A percentile compares a stretch with the other conserved stretches of the same genome.
These are phyloP conservation scores for Malassezia pachydermatis DNA, from an alignment of 1,284 basidiomycete species.

Conservation along the genomic window DNA sequence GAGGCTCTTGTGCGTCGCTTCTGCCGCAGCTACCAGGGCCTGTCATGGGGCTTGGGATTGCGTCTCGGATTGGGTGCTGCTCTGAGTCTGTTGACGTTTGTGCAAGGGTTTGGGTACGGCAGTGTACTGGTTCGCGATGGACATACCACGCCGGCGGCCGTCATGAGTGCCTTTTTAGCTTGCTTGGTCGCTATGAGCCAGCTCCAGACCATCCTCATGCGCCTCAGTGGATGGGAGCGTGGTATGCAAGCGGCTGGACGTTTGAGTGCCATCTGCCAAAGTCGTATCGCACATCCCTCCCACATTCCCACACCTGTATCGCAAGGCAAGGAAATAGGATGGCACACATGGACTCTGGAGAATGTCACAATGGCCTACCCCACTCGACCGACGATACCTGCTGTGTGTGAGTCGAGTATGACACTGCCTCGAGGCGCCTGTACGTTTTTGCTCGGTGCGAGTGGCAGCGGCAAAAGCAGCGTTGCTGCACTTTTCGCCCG, in stretches of 20 bases:
- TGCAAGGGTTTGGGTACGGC: slow-evolving; percentile 94
- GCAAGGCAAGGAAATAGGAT: too few relatives aligned
- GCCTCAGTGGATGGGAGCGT: slow-evolving; percentile 66
- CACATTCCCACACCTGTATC: not conserved
- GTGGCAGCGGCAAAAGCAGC: slow-evolving; percentile 86
- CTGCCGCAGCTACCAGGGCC: slow-evolving; percentile 50
- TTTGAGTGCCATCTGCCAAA: slow-evolving; percentile 53
- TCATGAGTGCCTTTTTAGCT: slow-evolving; percentile 95
- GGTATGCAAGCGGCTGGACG: slow-evolving; percentile 74
- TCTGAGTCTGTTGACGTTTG: slow-evolving; percentile 78
- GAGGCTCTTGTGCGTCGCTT: slow-evolving; percentile 53
- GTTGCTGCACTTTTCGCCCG: slow-evolving; percentile 70
- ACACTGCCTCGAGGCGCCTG: slow-evolving; percentile 70
- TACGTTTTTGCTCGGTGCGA: slow-evolving; percentile 84
- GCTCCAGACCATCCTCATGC: slow-evolving; percentile 72
- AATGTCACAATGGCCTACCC: slow-evolving; percentile 77
- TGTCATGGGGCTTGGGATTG: slow-evolving; percentile 66
- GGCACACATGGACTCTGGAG: too few relatives aligned
- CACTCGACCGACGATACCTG: slow-evolving; percentile 59
- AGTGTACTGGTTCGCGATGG: slow-evolving; percentile 70
- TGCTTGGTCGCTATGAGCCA: slow-evolving; percentile 78
- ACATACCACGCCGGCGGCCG: slow-evolving; percentile 60
- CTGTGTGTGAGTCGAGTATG: slow-evolving; percentile 59
- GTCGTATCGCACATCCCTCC: not conserved
- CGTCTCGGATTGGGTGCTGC: slow-evolving; percentile 60